phyloP scores from a whole-genome alignment of 208 protist species.

The Zelonia costaricensis region DNA sequence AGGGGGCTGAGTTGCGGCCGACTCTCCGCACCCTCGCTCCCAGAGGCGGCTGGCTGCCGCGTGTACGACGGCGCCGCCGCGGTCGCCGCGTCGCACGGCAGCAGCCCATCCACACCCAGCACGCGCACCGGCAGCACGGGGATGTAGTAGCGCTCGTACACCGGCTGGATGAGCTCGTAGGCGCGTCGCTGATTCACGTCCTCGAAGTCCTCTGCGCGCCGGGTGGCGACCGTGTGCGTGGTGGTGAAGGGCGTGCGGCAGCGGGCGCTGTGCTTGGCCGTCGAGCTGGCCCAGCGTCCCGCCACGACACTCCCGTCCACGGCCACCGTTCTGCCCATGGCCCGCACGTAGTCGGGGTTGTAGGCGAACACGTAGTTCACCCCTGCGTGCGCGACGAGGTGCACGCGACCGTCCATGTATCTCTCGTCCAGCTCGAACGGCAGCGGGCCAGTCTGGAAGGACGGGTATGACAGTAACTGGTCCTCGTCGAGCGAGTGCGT shows the following conservation, averaged over 20 bases:
- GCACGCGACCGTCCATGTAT: constrained; percentile 49
- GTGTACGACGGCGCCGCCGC: neutral
- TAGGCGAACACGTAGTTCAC: constrained; percentile 59
- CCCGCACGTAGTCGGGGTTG: constrained; percentile 18
- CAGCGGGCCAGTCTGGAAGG: constrained; percentile 2
- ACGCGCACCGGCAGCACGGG: constrained; percentile 42
- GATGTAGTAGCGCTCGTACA: constrained; percentile 35
- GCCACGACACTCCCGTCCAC: constrained; percentile 10
- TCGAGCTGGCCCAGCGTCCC: neutral
- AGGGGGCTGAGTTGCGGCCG: neutral
- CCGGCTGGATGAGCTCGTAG: constrained; percentile 26
- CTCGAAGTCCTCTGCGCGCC: constrained; percentile 14
- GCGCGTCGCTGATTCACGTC: constrained; percentile 13
- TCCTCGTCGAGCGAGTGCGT: constrained; percentile 4
- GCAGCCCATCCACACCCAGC: constrained; percentile 37
- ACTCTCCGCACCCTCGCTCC: neutral
- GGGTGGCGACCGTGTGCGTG: constrained; percentile 10
- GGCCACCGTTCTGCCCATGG: constrained; percentile 15
- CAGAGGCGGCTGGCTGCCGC: neutral
- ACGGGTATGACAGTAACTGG: constrained; percentile 15
- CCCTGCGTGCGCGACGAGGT: constrained; percentile 53
- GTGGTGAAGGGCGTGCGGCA: constrained; percentile 10
- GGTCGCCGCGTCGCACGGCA: constrained; percentile 14
- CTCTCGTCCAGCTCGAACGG: constrained; percentile 29
- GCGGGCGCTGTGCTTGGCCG: constrained; percentile 5